These are phyloP conservation scores for Sclerotinia subarctica DNA, from an alignment of 2,329 filamentous ascomycete species.

Conservation along the genomic window DNA sequence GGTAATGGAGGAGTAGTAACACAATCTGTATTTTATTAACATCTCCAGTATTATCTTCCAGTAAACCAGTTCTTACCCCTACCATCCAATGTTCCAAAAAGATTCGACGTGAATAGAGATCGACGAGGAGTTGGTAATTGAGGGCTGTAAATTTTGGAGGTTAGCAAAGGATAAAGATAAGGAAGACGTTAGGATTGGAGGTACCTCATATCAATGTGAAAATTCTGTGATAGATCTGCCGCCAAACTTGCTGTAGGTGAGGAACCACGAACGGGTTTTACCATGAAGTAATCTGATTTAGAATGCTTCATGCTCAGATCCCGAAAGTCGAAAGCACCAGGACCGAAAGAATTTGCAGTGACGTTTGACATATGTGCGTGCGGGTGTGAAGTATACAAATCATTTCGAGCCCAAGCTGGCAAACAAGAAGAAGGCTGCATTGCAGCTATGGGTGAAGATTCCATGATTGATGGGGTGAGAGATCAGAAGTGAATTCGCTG, in stretches of 20 bases:
- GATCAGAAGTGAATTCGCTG: slow-evolving; percentile 6
- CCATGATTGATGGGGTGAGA: slow-evolving; percentile 54
- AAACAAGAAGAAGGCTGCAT: slow-evolving; percentile 73
- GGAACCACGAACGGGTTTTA: slow-evolving; percentile 75
- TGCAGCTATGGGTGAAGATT: slow-evolving; percentile 91
- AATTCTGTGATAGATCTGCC: slow-evolving; percentile 94
- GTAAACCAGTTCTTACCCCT: slow-evolving; percentile 47
- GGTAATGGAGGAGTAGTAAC: slow-evolving; percentile 81
- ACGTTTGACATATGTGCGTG: slow-evolving; percentile 48
- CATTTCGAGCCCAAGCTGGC: slow-evolving; percentile 58
- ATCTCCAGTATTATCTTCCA: slow-evolving; percentile 38
- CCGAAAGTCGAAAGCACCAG: slow-evolving; percentile 72
- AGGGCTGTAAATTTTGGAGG: slow-evolving; percentile 54
- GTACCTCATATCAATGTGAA: slow-evolving; percentile 92
- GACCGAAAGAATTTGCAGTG: slow-evolving; percentile 52
- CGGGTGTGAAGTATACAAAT: slow-evolving; percentile 52
- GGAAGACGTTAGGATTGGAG: slow-evolving; percentile 28
- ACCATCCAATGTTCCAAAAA: slow-evolving; percentile 48
- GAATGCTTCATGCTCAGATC: slow-evolving; percentile 68
- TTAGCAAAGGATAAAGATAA: slow-evolving; percentile 13
- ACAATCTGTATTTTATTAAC: slow-evolving; percentile 53
- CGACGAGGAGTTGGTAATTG: slow-evolving; percentile 78
- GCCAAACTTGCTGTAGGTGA: slow-evolving; percentile 89
- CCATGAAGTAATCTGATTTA: slow-evolving; percentile 73
- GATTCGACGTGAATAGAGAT: slow-evolving; percentile 74